These are phyloP conservation scores for Fomitopsis schrenkii DNA, from an alignment of 1,284 basidiomycete species.

Conservation along the genomic window DNA sequence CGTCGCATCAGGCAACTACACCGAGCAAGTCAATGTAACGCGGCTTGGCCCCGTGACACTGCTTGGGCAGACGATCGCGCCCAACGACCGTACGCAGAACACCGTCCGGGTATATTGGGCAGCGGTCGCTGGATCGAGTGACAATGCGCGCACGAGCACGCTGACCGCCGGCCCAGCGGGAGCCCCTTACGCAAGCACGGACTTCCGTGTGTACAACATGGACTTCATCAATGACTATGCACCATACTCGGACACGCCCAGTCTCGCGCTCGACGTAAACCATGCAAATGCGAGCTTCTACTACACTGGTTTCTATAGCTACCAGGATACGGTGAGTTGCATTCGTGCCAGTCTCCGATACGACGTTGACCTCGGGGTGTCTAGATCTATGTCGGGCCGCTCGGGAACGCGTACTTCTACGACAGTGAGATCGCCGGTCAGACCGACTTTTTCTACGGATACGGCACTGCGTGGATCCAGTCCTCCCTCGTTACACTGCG, in stretches of 20 bases:
- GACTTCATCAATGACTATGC: conserved; percentile 7
- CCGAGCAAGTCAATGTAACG: conserved; percentile 4
- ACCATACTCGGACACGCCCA: conserved; percentile 4
- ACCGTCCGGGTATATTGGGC: conserved; percentile 1
- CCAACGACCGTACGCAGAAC: conserved; percentile 1
- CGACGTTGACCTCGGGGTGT: not conserved
- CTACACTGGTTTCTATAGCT: conserved; percentile 5
- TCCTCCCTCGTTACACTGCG: conserved; percentile 3
- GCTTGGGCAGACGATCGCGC: not conserved
- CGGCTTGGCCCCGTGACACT: conserved; percentile 1
- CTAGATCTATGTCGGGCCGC: conserved; percentile 2
- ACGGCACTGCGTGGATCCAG: conserved; percentile 4
- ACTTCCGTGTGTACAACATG: conserved; percentile 4
- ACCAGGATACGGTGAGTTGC: conserved; percentile 2
- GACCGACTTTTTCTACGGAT: conserved; percentile 7
- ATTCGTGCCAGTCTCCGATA: not conserved
- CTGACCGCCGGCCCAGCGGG: conserved; percentile 1
- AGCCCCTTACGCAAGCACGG: not conserved
- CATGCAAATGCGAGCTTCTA: conserved; percentile 5
- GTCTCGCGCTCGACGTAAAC: conserved; percentile 2
- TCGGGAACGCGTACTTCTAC: conserved; percentile 3
- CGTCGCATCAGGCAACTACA: conserved; percentile 3
- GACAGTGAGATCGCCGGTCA: conserved; percentile 3
- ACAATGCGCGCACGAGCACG: conserved; percentile 4
- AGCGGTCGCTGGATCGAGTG: not conserved